These are phyloP conservation scores for Stentor roeselii DNA, from an alignment of 73 alveolate species.

Conservation along the genomic window DNA sequence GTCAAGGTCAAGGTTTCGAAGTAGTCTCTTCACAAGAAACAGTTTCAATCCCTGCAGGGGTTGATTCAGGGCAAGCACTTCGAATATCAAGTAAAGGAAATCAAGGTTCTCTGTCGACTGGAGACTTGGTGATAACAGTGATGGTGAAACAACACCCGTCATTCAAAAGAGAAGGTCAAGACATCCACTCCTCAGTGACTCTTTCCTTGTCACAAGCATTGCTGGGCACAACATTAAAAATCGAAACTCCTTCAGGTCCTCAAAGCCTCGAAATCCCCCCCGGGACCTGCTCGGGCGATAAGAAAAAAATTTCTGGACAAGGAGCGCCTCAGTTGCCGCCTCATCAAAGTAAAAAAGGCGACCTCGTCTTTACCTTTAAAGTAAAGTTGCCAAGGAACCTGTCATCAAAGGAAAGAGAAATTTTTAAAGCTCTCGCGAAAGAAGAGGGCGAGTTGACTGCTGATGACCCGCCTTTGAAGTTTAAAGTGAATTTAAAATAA, in stretches of 20 bases:
- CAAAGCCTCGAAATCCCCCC: slow-evolving; percentile 56
- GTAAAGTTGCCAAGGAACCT: slow-evolving; percentile 50
- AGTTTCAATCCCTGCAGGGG: slow-evolving; percentile 81
- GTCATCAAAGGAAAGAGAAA: neutral
- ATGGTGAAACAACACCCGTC: neutral
- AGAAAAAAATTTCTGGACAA: slow-evolving; percentile 53
- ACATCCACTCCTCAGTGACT: slow-evolving; percentile 41
- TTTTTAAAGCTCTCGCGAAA: slow-evolving; percentile 11
- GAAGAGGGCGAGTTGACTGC: slow-evolving; percentile 2
- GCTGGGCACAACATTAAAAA: slow-evolving; percentile 64
- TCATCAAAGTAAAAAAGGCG: slow-evolving; percentile 45
- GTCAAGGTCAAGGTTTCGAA: slow-evolving; percentile 61
- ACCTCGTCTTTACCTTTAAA: slow-evolving; percentile 47
- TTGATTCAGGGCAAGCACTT: slow-evolving; percentile 60
- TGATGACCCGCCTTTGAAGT: neutral
- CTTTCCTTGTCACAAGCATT: slow-evolving; percentile 69
- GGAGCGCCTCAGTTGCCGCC: slow-evolving; percentile 66
- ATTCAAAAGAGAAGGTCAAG: slow-evolving; percentile 18
- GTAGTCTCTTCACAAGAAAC: slow-evolving; percentile 47
- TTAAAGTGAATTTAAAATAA: no score
- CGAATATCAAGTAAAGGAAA: slow-evolving; percentile 75
- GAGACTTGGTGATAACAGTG: slow-evolving; percentile 71
- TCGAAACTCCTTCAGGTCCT: slow-evolving; percentile 79
- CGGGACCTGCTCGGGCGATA: slow-evolving; percentile 75
- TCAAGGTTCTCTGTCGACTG: slow-evolving; percentile 60